These are phyloP conservation scores for Neofusicoccum umdonicola DNA, from an alignment of 2,329 filamentous ascomycete genomes.

Conservation along the genomic window DNA sequence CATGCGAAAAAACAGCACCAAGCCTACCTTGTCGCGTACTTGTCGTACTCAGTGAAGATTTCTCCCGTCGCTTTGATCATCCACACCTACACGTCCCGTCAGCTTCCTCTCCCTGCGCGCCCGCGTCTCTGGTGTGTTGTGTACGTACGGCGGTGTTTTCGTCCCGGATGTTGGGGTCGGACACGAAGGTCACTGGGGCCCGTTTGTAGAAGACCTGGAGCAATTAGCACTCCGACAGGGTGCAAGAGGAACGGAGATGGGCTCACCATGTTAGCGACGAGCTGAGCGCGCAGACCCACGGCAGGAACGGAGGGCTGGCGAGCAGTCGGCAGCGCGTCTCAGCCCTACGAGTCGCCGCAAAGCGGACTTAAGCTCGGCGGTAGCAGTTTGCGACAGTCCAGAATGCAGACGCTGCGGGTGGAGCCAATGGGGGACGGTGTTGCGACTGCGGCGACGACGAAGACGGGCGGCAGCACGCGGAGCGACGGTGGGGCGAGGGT, in stretches of 20 bases:
- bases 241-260: neutral
- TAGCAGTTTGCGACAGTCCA: neutral
- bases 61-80: constrained; percentile 87
- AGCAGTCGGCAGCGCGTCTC: constrained; percentile 11
- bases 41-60: constrained; percentile 83
- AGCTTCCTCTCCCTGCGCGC: constrained; percentile 23
- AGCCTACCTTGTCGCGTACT: constrained; percentile 76
- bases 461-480: constrained; percentile 15
- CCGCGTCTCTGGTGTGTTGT: constrained; percentile 12
- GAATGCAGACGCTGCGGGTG: neutral
- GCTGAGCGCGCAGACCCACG: constrained; percentile 4
- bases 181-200: constrained; percentile 84
- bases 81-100: constrained; percentile 67
- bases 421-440: neutral
- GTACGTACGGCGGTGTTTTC: constrained; percentile 75
- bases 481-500: constrained; percentile 17
- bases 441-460: constrained; percentile 8
- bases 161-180: constrained; percentile 69
- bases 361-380: constrained; percentile 17
- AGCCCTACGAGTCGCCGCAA: constrained; percentile 17
- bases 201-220: constrained; percentile 88
- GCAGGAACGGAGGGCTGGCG: neutral
- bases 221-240: constrained; percentile 24
- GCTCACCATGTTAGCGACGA: constrained; percentile 33
- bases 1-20: constrained; percentile 18